phyloP scores from a whole-genome alignment of 192 early-diverging fungal genomes.

The Entomortierella lignicola region DNA sequence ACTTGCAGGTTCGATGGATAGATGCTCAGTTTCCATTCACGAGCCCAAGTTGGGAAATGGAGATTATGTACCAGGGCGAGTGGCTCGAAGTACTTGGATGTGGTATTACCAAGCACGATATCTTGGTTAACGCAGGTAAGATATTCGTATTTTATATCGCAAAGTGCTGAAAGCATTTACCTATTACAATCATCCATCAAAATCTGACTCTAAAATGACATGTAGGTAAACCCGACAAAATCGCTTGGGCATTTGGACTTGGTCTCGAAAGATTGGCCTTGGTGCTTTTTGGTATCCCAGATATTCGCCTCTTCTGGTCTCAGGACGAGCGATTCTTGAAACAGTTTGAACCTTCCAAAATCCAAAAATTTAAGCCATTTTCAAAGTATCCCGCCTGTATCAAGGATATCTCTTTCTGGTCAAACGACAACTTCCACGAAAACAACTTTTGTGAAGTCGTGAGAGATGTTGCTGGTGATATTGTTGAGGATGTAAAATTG shows the following conservation, averaged over 20 bases:
- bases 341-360: conserved; percentile 80
- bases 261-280: conserved; percentile 96
- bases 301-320: conserved; percentile 97
- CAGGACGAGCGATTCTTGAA: conserved; percentile 84
- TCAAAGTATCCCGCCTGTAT: conserved; percentile 92
- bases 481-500: conserved; percentile 89
- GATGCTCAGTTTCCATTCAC: conserved; percentile 97
- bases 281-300: conserved; percentile 94
- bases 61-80: conserved; percentile 90
- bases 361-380: conserved; percentile 85
- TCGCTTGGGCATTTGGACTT: conserved; percentile 99
- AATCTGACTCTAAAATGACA: background rate
- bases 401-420: conserved; percentile 97
- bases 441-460: conserved; percentile 96
- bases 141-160: no score
- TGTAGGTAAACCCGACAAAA: conserved; percentile 71
- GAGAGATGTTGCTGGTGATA: conserved; percentile 90
- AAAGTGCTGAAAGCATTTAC: no score
- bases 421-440: conserved; percentile 76
- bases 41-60: conserved; percentile 96
- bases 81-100: conserved; percentile 97
- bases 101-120: conserved; percentile 89
- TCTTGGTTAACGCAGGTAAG: conserved; percentile 77
- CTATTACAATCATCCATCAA: no score
- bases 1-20: conserved; percentile 93